Percentiles rank a stretch among this genome's conserved stretches.
Conservation (phyloP, 257 asterid genomes). For the Thymus quinquecostatus region DNA sequence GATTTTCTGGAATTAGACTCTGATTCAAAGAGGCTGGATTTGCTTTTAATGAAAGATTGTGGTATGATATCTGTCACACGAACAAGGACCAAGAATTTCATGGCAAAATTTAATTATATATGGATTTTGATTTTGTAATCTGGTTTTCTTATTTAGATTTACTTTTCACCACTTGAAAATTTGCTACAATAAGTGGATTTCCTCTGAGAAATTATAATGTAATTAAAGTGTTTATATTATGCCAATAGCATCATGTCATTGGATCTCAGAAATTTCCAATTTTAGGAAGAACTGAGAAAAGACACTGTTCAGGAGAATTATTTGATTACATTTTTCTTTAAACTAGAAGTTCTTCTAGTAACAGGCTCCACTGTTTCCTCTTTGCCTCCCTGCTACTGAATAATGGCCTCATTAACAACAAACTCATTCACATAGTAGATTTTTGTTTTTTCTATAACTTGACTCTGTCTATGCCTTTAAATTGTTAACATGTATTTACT, state of each 20-base stretch:
- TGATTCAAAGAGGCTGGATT: slow-evolving; percentile 21
- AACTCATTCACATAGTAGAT: neutral
- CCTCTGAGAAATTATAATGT: slow-evolving; percentile 16
- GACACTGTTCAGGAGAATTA: no score
- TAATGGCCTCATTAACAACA: neutral
- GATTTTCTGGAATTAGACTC: neutral
- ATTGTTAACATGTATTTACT: neutral
- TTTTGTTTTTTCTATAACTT: neutral
- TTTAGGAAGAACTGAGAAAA: slow-evolving; percentile 3
- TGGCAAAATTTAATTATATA: neutral
- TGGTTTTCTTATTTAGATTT: neutral
- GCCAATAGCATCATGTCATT: neutral
- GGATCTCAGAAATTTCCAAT: neutral
- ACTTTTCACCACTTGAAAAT: neutral
- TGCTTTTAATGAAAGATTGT: neutral
- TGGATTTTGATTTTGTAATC: neutral
- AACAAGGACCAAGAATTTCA: slow-evolving; percentile 4
- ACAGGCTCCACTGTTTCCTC: neutral
- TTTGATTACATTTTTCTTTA: neutral
- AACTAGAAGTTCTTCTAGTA: neutral
- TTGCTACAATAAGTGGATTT: neutral
- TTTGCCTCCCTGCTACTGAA: slow-evolving; percentile 6
- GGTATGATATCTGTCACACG: neutral
- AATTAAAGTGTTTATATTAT: neutral
- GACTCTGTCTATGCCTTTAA: neutral